Evolutionary conservation across 495 filamentous ascomycete species (phyloP).

Genomic region (Penicillium psychrofluorescens): DNA sequence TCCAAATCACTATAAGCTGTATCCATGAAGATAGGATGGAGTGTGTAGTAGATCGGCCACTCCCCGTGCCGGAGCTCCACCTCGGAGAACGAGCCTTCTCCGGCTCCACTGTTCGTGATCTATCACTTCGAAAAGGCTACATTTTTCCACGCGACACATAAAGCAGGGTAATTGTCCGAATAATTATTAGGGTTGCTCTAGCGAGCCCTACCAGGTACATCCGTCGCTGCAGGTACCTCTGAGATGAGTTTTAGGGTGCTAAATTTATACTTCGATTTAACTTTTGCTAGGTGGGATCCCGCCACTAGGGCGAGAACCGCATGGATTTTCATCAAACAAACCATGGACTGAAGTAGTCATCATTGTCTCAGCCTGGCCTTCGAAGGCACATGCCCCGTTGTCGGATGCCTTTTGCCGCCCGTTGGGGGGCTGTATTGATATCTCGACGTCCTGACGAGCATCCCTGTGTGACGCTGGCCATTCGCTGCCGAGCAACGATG

Average conservation of each 20-base stretch:
- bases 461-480: not conserved
- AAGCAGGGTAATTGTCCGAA: constrained; percentile 15
- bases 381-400: not conserved
- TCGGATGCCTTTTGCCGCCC: not conserved
- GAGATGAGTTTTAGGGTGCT: constrained; percentile 1
- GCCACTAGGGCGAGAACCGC: too few species aligned
- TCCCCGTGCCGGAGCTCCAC: not conserved
- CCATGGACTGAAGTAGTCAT: not conserved
- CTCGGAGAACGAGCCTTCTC: constrained; percentile 6
- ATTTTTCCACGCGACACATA: constrained; percentile 8
- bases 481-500: constrained; percentile 2
- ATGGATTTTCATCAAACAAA: constrained; percentile 6
- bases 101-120: constrained; percentile 4
- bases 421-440: constrained; percentile 1
- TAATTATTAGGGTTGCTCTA: not conserved
- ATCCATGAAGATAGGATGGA: not conserved
- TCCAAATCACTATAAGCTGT: not conserved
- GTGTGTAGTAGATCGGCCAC: not conserved
- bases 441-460: constrained; percentile 4
- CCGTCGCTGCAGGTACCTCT: constrained; percentile 15
- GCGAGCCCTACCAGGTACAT: not conserved
- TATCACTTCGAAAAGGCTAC: not conserved
- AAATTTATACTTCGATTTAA: constrained; percentile 7
- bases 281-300: not conserved
- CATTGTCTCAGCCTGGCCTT: not conserved